Evolutionary conservation across 345 rosid genomes (phyloP).

Genomic region (Eucalyptus sideroxylon): DNA sequence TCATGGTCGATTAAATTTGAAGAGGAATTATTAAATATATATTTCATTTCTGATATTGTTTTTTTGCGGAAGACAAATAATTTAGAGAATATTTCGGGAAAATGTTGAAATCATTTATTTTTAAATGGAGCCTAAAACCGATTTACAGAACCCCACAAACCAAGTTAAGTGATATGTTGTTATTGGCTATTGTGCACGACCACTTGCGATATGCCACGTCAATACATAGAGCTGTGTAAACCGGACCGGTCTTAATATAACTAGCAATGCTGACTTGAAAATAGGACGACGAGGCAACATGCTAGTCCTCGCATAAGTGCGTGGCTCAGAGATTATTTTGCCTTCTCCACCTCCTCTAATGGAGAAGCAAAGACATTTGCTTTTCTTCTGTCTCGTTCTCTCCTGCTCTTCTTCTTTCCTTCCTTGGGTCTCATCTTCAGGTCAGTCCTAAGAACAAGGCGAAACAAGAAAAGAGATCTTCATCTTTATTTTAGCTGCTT

Average conservation of each 20-base stretch:
- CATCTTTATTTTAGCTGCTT: neutral
- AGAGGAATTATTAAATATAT: neutral
- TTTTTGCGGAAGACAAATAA: neutral
- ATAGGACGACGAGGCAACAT: neutral
- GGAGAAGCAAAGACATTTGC: neutral
- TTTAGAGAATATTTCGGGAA: neutral
- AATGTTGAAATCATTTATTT: neutral
- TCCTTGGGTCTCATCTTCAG: neutral
- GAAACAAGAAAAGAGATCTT: neutral
- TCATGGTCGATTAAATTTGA: neutral
- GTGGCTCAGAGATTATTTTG: neutral
- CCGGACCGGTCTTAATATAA: neutral
- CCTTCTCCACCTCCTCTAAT: neutral
- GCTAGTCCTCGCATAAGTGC: neutral
- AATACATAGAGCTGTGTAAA: neutral
- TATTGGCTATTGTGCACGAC: neutral
- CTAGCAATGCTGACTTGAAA: neutral
- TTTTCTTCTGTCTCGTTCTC: neutral
- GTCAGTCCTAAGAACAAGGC: neutral
- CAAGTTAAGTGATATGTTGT: neutral
- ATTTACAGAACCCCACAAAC: neutral
- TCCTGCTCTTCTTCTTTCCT: neutral
- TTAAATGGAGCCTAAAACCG: neutral
- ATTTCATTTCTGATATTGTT: neutral
- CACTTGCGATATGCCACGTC: neutral